These are phyloP conservation scores for Alternaria ventricosa DNA, from an alignment of 2,329 filamentous ascomycete genomes.

Conservation along the genomic window DNA sequence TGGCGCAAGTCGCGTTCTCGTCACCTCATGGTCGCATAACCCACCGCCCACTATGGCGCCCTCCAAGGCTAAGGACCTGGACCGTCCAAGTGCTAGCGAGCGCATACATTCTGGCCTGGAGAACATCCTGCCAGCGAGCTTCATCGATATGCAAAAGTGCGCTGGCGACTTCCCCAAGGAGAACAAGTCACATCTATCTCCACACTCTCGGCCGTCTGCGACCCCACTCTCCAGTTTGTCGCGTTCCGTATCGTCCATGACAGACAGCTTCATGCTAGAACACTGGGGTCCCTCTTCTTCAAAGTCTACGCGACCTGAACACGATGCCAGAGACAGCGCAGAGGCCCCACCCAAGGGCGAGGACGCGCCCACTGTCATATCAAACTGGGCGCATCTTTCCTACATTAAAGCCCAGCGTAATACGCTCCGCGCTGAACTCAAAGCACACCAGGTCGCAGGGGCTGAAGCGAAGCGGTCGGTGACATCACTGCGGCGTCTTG, in stretches of 20 bases:
- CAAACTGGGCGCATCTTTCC: conserved; percentile 47
- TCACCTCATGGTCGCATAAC: conserved; percentile 22
- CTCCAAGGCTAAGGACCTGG: conserved; percentile 17
- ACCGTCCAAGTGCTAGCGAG: conserved; percentile 23
- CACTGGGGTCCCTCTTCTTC: conserved; percentile 25
- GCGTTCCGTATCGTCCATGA: conserved; percentile 42
- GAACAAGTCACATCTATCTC: conserved; percentile 25
- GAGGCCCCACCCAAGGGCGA: conserved; percentile 25
- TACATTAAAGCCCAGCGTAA: conserved; percentile 47
- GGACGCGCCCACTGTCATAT: conserved; percentile 35
- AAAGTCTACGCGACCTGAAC: conserved; percentile 15
- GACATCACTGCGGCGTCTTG: conserved; percentile 43
- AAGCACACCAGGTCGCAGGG: conserved; percentile 41
- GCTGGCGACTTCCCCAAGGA: conserved; percentile 18
- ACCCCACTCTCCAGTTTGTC: conserved; percentile 36
- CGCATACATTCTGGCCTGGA: conserved; percentile 36
- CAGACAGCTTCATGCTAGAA: conserved; percentile 45
- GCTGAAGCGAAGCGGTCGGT: conserved; percentile 45
- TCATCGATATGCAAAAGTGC: conserved; percentile 19
- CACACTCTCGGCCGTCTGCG: conserved; percentile 22
- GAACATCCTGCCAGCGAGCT: conserved; percentile 35
- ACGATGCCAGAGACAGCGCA: conserved; percentile 16
- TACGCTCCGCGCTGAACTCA: conserved; percentile 40
- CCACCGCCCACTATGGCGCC: conserved; percentile 24
- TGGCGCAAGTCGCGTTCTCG: conserved; percentile 7